Evolutionary conservation across 2,329 filamentous ascomycete species (phyloP).

Genomic region (Apiospora aurea): DNA sequence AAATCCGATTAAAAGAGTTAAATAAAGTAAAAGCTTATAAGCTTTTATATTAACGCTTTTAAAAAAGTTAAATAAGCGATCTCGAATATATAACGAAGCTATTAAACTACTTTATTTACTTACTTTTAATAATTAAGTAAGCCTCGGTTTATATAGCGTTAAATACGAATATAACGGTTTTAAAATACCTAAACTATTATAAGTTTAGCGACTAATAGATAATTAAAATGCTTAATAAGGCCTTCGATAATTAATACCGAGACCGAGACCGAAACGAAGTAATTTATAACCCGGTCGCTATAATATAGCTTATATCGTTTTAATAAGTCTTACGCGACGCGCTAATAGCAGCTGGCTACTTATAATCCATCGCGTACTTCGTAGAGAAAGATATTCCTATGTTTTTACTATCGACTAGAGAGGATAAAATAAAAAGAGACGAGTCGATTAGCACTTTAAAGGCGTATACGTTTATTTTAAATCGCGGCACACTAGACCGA

Average conservation of each 20-base stretch:
- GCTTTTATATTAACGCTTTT: background rate
- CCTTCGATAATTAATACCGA: background rate
- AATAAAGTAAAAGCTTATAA: background rate
- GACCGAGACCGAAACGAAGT: background rate
- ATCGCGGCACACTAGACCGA: background rate
- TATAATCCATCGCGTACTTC: no score
- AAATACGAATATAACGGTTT: background rate
- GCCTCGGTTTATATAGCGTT: background rate
- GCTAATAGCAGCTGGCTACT: background rate
- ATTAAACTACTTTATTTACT: background rate
- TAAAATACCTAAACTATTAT: background rate
- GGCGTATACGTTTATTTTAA: background rate
- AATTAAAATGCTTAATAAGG: slow-evolving; percentile 3
- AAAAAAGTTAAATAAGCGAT: background rate
- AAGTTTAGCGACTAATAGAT: background rate
- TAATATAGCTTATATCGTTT: background rate
- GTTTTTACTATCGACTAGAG: background rate
- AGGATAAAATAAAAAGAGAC: background rate
- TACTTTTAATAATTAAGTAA: background rate
- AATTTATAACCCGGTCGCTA: background rate
- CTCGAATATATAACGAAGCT: background rate
- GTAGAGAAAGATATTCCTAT: background rate
- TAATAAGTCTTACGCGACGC: no score
- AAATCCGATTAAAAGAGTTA: background rate
- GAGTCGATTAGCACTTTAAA: background rate